Conservation (phyloP, 108 stramenopile species). For the Pseudonitzschia multiseries region DNA sequence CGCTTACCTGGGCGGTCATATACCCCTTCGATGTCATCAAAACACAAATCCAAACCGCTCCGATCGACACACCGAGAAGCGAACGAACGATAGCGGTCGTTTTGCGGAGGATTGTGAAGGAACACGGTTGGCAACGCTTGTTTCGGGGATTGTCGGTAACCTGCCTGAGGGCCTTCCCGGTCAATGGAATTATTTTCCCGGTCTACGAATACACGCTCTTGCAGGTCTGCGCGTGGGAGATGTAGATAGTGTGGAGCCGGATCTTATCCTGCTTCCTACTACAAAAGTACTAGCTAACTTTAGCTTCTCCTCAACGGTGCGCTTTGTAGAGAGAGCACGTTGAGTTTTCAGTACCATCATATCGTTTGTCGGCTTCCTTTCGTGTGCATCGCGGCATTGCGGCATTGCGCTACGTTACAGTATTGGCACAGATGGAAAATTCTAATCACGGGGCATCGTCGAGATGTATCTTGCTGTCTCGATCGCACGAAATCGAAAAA, state of each 20-base stretch:
- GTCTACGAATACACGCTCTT: constrained; percentile 79
- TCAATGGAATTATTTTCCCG: constrained; percentile 92
- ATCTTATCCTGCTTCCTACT: too few species aligned
- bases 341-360: too few species aligned
- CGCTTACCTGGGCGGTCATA: constrained; percentile 82
- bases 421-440: too few species aligned
- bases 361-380: too few species aligned
- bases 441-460: too few species aligned
- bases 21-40: constrained; percentile 94
- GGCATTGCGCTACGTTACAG: too few species aligned
- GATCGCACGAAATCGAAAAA: too few species aligned
- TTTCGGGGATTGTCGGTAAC: constrained; percentile 90
- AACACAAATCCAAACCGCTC: constrained; percentile 77
- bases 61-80: constrained; percentile 45
- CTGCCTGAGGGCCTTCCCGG: constrained; percentile 88
- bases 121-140: constrained; percentile 64
- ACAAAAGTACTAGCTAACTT: too few species aligned
- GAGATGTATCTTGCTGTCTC: too few species aligned
- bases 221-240: constrained; percentile 2
- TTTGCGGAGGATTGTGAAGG: constrained; percentile 42
- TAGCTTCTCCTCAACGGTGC: too few species aligned
- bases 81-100: constrained; percentile 30
- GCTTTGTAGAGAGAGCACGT: too few species aligned
- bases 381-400: too few species aligned
- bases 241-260: not conserved